Percentiles rank a stretch among this genome's conserved stretches.
Conservation (phyloP, 768 basidiomycete genomes). For the Nidula microcarpa region DNA sequence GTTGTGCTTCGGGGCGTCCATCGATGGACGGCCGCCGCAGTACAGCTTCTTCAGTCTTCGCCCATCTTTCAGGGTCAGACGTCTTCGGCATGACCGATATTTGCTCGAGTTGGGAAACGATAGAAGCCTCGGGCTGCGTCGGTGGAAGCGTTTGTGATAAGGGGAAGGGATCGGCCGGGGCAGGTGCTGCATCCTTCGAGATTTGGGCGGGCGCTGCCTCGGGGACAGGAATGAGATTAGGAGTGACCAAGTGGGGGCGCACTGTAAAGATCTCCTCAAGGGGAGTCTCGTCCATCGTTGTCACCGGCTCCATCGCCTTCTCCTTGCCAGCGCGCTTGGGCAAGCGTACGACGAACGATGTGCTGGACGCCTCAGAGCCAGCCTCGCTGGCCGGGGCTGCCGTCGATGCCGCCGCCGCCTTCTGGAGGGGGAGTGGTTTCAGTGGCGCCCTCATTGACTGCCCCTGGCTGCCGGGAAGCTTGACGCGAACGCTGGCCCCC, state of each 20-base stretch:
- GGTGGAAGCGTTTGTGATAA: constrained; percentile 18
- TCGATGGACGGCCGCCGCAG: constrained; percentile 27
- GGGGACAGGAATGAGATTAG: constrained; percentile 25
- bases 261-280: constrained; percentile 59
- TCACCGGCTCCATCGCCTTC: constrained; percentile 19
- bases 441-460: constrained; percentile 39
- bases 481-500: constrained; percentile 55
- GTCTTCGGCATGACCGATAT: constrained; percentile 27
- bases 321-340: constrained; percentile 40
- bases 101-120: constrained; percentile 37
- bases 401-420: constrained; percentile 12
- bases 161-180: constrained; percentile 1
- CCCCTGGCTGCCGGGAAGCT: constrained; percentile 48
- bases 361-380: constrained; percentile 40
- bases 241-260: constrained; percentile 43
- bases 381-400: constrained; percentile 13
- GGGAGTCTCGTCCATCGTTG: constrained; percentile 30
- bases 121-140: constrained; percentile 18
- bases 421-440: constrained; percentile 12
- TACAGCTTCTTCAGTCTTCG: constrained; percentile 47
- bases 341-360: constrained; percentile 50
- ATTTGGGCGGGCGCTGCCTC: constrained; percentile 13
- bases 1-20: not conserved
- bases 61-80: constrained; percentile 30
- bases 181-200: constrained; percentile 4